Evolutionary conservation across 352 stramenopile genomes (phyloP).

Genomic region (Pythium dissotocum): DNA sequence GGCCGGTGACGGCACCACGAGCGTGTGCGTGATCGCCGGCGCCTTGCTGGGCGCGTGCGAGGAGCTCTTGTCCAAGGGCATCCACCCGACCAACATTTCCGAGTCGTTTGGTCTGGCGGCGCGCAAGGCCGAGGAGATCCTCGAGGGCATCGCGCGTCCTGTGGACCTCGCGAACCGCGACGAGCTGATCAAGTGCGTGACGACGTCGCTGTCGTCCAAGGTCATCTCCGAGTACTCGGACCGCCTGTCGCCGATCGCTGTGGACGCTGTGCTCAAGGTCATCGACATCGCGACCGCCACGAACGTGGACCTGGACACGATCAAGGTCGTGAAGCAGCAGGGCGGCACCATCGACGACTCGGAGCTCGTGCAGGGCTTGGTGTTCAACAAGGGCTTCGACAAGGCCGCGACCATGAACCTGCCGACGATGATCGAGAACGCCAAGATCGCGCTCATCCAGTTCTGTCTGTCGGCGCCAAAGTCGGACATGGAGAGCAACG

Average conservation of each 20-base stretch:
- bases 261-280: conserved; percentile 98
- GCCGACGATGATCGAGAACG: conserved; percentile 93
- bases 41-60: conserved; percentile 96
- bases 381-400: conserved; percentile 97
- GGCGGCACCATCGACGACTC: conserved; percentile 99
- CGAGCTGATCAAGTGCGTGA: conserved; percentile 96
- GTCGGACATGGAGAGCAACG: conserved; percentile 99
- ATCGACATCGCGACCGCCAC: conserved; percentile 92
- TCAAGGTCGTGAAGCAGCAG: conserved; percentile 98
- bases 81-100: conserved; percentile 98
- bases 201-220: conserved; percentile 98
- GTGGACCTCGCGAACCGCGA: conserved; percentile 95
- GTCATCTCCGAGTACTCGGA: conserved; percentile 98
- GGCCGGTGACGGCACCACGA: conserved; percentile 97
- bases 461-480: conserved; percentile 99
- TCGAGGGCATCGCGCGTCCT: conserved; percentile 88
- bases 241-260: conserved; percentile 96
- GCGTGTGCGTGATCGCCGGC: conserved; percentile 98
- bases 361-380: conserved; percentile 96
- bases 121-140: conserved; percentile 88
- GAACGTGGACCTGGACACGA: conserved; percentile 97
- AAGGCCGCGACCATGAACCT: conserved; percentile 62
- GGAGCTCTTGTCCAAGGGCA: conserved; percentile 92
- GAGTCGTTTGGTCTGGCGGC: conserved; percentile 94
- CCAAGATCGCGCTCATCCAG: conserved; percentile 99